Conservation (phyloP, 371 early-diverging fungal genomes). For the Mucor velutinosus region DNA sequence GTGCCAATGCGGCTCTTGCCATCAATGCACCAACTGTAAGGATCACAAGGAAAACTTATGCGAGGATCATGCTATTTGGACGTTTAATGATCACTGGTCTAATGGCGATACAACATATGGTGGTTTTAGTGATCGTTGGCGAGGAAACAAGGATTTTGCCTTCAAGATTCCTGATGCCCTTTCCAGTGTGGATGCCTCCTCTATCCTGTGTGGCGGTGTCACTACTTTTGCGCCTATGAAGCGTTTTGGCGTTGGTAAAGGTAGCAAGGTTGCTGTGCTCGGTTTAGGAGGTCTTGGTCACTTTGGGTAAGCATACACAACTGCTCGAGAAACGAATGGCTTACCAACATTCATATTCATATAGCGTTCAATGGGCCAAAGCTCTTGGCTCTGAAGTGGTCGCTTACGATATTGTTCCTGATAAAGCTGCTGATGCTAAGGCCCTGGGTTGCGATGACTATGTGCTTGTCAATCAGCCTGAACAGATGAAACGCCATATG, state of each 20-base stretch:
- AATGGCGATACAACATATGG: conserved; percentile 65
- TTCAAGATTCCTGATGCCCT: conserved; percentile 66
- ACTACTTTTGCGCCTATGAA: conserved; percentile 65
- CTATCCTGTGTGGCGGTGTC: conserved; percentile 54
- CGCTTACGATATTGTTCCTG: conserved; percentile 65
- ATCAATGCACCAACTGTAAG: conserved; percentile 20
- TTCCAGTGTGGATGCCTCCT: conserved; percentile 53
- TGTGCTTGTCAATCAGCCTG: conserved; percentile 26
- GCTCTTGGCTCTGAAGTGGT: conserved; percentile 66
- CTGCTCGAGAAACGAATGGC: no score
- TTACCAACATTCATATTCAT: no score
- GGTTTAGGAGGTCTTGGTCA: conserved; percentile 83
- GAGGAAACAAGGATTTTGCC: conserved; percentile 51
- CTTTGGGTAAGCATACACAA: conserved; percentile 34
- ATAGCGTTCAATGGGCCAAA: conserved; percentile 51
- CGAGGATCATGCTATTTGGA: conserved; percentile 55
- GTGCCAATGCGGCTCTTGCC: conserved; percentile 52
- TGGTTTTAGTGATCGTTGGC: conserved; percentile 61
- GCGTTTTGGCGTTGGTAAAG: conserved; percentile 45
- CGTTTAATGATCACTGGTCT: conserved; percentile 57
- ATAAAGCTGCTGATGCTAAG: conserved; percentile 67
- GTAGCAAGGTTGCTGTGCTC: conserved; percentile 63
- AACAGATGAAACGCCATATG: conserved; percentile 13
- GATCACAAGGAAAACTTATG: conserved; percentile 27
- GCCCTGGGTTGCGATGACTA: conserved; percentile 66